Percentiles rank a stretch among this genome's conserved stretches.
Conservation (phyloP, 2,329 filamentous ascomycete genomes). For the Alternaria incomplexa region DNA sequence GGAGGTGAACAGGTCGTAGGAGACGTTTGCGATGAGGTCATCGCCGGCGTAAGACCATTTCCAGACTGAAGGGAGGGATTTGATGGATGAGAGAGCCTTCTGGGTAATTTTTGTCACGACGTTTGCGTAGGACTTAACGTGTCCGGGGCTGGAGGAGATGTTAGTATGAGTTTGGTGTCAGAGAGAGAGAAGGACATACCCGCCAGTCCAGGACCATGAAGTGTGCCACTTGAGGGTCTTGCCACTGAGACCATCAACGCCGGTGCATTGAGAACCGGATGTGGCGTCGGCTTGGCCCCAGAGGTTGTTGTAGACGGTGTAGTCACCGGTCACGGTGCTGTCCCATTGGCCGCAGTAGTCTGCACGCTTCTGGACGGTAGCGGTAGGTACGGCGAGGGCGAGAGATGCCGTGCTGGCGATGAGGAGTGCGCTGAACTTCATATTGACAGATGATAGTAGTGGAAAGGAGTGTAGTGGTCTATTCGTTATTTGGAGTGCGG, state of each 20-base stretch:
- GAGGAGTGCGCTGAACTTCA: constrained; percentile 39
- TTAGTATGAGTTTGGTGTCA: constrained; percentile 1
- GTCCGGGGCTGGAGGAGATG: constrained; percentile 20
- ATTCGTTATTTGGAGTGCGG: neutral
- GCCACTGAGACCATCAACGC: constrained; percentile 48
- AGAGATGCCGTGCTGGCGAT: constrained; percentile 36
- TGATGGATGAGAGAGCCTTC: constrained; percentile 45
- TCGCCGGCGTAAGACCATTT: constrained; percentile 58
- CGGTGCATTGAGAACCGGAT: constrained; percentile 56
- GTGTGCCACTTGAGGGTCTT: constrained; percentile 53
- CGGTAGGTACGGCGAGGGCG: constrained; percentile 35
- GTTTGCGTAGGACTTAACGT: constrained; percentile 55
- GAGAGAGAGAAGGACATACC: constrained; percentile 29
- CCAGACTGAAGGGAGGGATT: constrained; percentile 54
- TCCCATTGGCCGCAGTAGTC: constrained; percentile 45
- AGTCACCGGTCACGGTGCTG: constrained; percentile 30
- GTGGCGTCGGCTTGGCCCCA: constrained; percentile 52
- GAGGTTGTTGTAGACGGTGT: constrained; percentile 51
- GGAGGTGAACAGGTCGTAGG: constrained; percentile 67
- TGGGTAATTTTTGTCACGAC: constrained; percentile 46
- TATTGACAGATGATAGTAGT: constrained; percentile 10
- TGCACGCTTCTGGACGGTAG: constrained; percentile 38
- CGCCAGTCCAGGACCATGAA: constrained; percentile 52
- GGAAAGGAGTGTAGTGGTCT: neutral
- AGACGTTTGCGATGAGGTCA: constrained; percentile 62